These are phyloP conservation scores for Pseudogymnoascus sp. DNA, from an alignment of 2,329 filamentous ascomycete species.

Conservation along the genomic window DNA sequence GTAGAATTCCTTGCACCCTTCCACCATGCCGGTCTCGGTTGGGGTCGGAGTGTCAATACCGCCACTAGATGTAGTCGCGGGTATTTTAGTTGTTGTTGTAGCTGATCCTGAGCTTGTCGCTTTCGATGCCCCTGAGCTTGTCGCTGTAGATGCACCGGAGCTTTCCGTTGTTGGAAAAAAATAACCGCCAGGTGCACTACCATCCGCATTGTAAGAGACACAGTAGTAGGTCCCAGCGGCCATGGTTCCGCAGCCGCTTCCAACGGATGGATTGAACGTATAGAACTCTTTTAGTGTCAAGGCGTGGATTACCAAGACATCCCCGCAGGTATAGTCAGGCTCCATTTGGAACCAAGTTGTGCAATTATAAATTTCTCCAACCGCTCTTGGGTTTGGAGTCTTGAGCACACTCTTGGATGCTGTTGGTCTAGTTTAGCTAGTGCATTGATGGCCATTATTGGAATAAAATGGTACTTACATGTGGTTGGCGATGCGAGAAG, in stretches of 20 bases:
- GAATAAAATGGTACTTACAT: neutral
- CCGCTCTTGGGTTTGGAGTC: neutral
- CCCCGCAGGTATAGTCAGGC: neutral
- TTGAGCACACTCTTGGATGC: neutral
- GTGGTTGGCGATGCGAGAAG: neutral
- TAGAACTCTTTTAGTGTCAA: neutral
- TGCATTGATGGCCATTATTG: neutral
- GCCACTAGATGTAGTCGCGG: neutral
- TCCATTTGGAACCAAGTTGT: neutral
- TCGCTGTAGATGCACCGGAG: neutral
- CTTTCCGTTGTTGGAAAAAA: neutral
- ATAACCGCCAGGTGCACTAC: neutral
- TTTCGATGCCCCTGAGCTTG: neutral
- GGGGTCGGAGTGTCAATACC: conserved; percentile 13
- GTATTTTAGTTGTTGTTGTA: neutral
- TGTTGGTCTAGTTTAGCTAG: neutral
- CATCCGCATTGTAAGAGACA: neutral
- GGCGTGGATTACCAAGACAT: neutral
- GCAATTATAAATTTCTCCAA: neutral
- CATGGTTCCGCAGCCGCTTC: neutral
- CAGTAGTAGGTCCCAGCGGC: neutral
- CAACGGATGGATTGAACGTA: neutral
- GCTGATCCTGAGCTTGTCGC: neutral
- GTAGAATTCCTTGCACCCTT: neutral
- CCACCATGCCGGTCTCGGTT: conserved; percentile 11